phyloP scores from a whole-genome alignment of 306 rosid species.

The Acacia confusa region DNA sequence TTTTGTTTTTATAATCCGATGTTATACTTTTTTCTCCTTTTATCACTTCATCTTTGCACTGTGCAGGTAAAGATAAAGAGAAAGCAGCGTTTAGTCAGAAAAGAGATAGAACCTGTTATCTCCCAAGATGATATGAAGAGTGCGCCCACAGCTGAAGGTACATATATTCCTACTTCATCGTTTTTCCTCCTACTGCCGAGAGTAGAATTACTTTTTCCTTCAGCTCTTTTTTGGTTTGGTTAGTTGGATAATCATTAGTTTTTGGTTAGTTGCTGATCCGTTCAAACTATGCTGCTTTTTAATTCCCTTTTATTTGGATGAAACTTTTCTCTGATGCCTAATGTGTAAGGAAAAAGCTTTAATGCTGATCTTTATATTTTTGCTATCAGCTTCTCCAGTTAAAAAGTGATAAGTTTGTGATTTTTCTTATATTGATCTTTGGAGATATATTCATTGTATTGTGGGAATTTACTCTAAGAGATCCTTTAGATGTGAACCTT shows the following conservation, averaged over 20 bases:
- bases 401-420: background rate
- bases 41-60: slow-evolving; percentile 27
- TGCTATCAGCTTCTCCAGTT: background rate
- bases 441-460: background rate
- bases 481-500: background rate
- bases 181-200: background rate
- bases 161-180: background rate
- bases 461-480: background rate
- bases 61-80: slow-evolving; percentile 64
- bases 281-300: background rate
- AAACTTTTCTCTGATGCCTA: background rate
- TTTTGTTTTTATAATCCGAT: background rate
- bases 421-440: background rate
- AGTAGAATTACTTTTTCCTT: background rate
- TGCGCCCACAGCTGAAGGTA: slow-evolving; percentile 66
- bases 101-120: slow-evolving; percentile 57
- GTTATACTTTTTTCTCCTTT: background rate
- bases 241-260: background rate
- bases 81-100: slow-evolving; percentile 53
- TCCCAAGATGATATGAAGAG: slow-evolving; percentile 51
- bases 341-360: background rate
- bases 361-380: background rate
- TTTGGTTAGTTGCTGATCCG: background rate
- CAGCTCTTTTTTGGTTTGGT: background rate
- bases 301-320: background rate